Conservation (phyloP, 768 basidiomycete species). For the Pisolithus albus region DNA sequence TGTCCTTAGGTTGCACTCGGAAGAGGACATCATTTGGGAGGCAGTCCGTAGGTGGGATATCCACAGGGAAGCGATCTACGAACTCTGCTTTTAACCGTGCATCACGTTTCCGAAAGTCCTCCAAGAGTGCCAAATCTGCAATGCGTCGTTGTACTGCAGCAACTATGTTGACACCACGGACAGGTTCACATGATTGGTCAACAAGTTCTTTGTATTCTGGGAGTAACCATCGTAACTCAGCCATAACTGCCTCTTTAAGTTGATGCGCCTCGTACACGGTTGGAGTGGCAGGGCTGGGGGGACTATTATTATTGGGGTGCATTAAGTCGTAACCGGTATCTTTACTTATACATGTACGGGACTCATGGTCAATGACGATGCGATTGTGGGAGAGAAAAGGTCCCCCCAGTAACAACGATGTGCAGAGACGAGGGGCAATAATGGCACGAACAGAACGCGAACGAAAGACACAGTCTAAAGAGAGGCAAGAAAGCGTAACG, state of each 20-base stretch:
- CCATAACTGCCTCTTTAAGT: neutral
- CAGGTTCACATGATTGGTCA: neutral
- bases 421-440: slow-evolving; percentile 18
- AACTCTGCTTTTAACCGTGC: neutral
- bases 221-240: neutral
- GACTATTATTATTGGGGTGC: neutral
- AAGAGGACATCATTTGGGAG: slow-evolving; percentile 13
- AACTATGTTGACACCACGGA: neutral
- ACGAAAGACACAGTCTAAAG: slow-evolving; percentile 2
- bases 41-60: slow-evolving; percentile 11
- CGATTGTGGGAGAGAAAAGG: slow-evolving; percentile 30
- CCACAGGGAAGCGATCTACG: no score
- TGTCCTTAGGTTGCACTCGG: slow-evolving; percentile 11
- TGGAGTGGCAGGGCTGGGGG: no score
- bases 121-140: neutral
- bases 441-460: slow-evolving; percentile 12
- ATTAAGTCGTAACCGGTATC: neutral
- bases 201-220: neutral
- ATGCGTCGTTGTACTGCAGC: neutral
- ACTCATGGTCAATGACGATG: slow-evolving; percentile 26
- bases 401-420: slow-evolving; percentile 26
- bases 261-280: neutral
- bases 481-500: slow-evolving; percentile 8
- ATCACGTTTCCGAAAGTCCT: neutral
- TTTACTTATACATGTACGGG: neutral